These are phyloP conservation scores for Sequoia sempervirens DNA, from an alignment of 75 land plant genomes.

Conservation along the genomic window DNA sequence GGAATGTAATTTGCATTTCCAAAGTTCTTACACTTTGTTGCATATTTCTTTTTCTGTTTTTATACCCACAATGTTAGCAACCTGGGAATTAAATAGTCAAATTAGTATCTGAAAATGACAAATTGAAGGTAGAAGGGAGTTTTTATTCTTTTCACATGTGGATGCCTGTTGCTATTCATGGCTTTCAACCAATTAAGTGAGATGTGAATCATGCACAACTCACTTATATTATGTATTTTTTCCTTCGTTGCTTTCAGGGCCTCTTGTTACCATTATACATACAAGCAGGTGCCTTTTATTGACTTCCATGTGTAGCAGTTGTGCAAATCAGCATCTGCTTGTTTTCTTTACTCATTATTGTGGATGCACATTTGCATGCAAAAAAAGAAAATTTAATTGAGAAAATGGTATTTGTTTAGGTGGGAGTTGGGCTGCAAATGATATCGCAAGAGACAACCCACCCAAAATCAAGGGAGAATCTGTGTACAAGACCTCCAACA, in stretches of 20 bases:
- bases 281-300: conserved; percentile 5
- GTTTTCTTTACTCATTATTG: conserved; percentile 8
- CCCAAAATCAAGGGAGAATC: conserved; percentile 57
- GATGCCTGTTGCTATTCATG: neutral
- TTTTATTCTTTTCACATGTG: neutral
- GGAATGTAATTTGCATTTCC: conserved; percentile 3
- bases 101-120: conserved; percentile 5
- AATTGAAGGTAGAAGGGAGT: neutral
- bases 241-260: conserved; percentile 9
- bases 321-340: conserved; percentile 8
- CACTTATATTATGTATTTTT: conserved; percentile 9
- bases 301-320: conserved; percentile 9
- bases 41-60: neutral
- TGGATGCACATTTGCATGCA: conserved; percentile 14
- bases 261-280: conserved; percentile 4
- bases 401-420: conserved; percentile 26
- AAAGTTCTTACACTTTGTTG: neutral
- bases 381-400: conserved; percentile 6
- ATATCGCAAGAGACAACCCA: conserved; percentile 22
- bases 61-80: neutral
- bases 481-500: conserved; percentile 29
- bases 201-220: conserved; percentile 7
- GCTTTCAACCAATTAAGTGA: neutral
- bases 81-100: neutral
- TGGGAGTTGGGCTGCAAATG: conserved; percentile 25